These are phyloP conservation scores for Notholithocarpus densiflorus DNA, from an alignment of 306 rosid species.

Conservation along the genomic window DNA sequence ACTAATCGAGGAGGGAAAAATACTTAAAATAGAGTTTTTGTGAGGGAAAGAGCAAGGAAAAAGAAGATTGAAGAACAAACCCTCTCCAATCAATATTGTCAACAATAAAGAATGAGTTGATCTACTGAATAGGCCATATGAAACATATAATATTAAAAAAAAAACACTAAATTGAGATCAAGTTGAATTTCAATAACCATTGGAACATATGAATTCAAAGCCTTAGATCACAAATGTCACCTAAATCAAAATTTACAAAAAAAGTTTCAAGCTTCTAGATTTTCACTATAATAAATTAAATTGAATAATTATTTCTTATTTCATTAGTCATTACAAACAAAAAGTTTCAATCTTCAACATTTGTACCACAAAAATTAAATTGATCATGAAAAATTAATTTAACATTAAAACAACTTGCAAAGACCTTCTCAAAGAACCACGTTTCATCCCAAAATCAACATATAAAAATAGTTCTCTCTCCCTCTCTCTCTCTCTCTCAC, in stretches of 20 bases:
- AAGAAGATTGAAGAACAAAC: neutral
- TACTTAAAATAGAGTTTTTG: neutral
- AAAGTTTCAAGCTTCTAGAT: neutral
- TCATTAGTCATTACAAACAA: too few relatives aligned
- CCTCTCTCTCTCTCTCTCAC: neutral
- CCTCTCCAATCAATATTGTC: neutral
- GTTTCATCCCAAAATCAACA: neutral
- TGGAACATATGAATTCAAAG: neutral
- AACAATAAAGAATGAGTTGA: neutral
- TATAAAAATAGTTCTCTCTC: neutral
- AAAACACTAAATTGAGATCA: neutral
- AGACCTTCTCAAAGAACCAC: neutral
- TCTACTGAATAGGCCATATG: neutral
- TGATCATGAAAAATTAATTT: neutral
- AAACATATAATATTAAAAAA: neutral
- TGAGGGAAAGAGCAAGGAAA: neutral
- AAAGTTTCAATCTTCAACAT: neutral
- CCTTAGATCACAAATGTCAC: neutral
- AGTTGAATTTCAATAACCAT: neutral
- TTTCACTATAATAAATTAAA: neutral
- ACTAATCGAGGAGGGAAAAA: neutral
- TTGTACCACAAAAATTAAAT: neutral
- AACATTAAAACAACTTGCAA: neutral
- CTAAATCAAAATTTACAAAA: neutral
- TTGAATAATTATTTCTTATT: too few relatives aligned